Percentiles rank a stretch among this genome's conserved stretches.
phyloP scores from a whole-genome alignment of 2,329 filamentous ascomycete genomes.

The Xenosphaeropsis pyriputrescens region DNA sequence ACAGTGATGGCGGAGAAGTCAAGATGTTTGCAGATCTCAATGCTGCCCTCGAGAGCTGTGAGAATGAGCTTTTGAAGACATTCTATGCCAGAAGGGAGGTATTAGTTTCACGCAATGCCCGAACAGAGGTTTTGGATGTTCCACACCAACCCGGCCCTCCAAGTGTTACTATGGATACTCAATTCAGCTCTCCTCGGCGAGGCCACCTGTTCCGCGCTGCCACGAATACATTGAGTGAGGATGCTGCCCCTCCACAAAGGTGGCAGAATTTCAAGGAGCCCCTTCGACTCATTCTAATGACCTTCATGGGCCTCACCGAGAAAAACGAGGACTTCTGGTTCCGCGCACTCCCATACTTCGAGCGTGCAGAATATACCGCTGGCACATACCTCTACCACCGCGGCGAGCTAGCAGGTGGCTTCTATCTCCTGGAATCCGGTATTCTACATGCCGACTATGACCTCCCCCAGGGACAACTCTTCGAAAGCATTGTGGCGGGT shows the following conservation, averaged over 20 bases:
- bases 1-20: conserved; percentile 43
- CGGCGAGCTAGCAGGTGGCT: conserved; percentile 64
- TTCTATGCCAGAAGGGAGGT: conserved; percentile 59
- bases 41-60: conserved; percentile 82
- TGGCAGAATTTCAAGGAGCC: conserved; percentile 87
- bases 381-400: conserved; percentile 65
- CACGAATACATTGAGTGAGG: conserved; percentile 56
- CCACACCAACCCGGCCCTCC: conserved; percentile 6
- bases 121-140: conserved; percentile 13
- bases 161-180: conserved; percentile 32
- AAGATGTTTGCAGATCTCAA: conserved; percentile 81
- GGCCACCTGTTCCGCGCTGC: conserved; percentile 68
- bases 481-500: conserved; percentile 84
- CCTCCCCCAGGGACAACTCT: conserved; percentile 75
- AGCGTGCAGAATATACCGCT: conserved; percentile 46
- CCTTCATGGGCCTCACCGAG: conserved; percentile 78
- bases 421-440: conserved; percentile 82
- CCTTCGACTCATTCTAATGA: conserved; percentile 79
- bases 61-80: conserved; percentile 80
- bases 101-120: conserved; percentile 27
- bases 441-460: conserved; percentile 85
- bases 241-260: conserved; percentile 41
- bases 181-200: conserved; percentile 64
- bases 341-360: conserved; percentile 61
- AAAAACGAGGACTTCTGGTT: conserved; percentile 97